A percentile compares a stretch with the other conserved stretches of the same genome.
Conservation (phyloP, 1,284 basidiomycete genomes). For the Tilletia walkeri region DNA sequence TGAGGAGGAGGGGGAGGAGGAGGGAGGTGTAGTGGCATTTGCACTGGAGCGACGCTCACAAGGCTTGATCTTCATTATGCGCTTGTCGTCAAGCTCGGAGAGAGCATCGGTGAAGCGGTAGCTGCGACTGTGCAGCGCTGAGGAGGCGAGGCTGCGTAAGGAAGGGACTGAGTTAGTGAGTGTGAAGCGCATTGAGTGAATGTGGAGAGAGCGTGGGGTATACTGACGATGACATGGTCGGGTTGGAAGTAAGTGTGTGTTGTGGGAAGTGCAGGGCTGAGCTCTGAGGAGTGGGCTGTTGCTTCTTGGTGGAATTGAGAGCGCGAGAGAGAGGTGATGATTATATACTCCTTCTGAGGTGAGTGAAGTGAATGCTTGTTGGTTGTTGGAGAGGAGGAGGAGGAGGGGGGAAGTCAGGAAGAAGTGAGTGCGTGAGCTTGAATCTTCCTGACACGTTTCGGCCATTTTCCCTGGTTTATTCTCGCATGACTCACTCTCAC, state of each 20-base stretch:
- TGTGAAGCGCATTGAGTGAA: no score
- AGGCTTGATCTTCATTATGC: conserved; percentile 22
- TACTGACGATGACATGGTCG: conserved; percentile 5
- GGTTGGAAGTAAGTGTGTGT: background rate
- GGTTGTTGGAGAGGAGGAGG: no score
- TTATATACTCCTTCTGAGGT: background rate
- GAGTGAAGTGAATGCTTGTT: background rate
- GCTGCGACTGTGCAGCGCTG: conserved; percentile 2
- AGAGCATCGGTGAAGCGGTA: conserved; percentile 21
- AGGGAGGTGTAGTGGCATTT: background rate
- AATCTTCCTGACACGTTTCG: no score
- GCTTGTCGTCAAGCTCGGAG: conserved; percentile 21
- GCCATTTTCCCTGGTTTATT: no score
- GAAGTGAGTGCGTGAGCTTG: no score
- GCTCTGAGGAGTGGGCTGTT: background rate
- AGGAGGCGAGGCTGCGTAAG: background rate
- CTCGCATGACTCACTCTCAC: no score
- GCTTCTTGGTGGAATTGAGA: background rate
- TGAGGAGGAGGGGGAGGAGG: conserved; percentile 6
- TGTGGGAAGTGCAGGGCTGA: background rate
- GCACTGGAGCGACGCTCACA: conserved; percentile 13
- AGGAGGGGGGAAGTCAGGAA: no score
- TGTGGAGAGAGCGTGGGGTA: no score
- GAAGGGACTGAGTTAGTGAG: no score
- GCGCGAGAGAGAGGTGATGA: background rate